Conservation (phyloP, 208 protist species). For the Trypanosoma avium region DNA sequence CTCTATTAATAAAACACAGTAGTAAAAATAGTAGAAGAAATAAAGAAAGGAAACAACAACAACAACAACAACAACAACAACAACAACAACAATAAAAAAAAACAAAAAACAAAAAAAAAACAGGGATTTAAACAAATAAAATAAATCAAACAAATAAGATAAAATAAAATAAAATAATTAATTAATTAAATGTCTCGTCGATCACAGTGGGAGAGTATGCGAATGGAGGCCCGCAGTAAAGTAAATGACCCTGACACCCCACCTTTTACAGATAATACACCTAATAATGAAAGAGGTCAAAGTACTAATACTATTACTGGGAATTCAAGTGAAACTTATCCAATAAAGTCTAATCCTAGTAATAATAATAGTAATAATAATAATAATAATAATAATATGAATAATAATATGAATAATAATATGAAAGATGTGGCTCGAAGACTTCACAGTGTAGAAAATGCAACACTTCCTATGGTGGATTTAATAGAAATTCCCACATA, state of each 20-base stretch:
- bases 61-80: no score
- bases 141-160: background rate
- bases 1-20: no score
- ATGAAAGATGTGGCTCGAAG: background rate
- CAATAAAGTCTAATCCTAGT: background rate
- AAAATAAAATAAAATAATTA: background rate
- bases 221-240: constrained; percentile 12
- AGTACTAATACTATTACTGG: background rate
- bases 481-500: background rate
- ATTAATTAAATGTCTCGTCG: constrained; percentile 19
- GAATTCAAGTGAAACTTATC: background rate
- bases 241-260: background rate
- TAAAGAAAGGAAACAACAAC: no score
- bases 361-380: background rate
- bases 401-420: background rate
- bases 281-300: background rate
- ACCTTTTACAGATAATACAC: background rate
- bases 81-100: background rate
- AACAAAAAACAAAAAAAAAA: background rate
- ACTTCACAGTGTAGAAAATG: background rate
- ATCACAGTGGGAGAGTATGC: constrained; percentile 19
- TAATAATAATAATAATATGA: background rate
- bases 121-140: background rate
- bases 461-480: background rate
- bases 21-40: no score